phyloP scores from a whole-genome alignment of 306 rosid species.

The Quercus bicolor region DNA sequence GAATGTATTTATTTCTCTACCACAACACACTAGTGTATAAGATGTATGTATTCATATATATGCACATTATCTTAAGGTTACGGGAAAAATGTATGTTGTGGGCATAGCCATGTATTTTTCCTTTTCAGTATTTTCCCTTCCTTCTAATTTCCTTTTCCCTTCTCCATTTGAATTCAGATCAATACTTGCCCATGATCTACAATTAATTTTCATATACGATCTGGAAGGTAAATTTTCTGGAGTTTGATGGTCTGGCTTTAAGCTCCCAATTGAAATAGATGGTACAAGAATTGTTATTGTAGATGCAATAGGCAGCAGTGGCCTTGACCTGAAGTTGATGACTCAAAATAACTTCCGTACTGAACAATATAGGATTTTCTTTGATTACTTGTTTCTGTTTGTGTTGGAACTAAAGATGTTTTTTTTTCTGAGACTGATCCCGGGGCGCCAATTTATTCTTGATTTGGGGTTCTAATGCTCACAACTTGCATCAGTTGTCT shows the following conservation, averaged over 20 bases:
- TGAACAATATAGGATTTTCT: neutral
- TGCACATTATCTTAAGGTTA: too few species aligned
- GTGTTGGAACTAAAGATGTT: slow-evolving; percentile 4
- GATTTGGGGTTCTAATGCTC: slow-evolving; percentile 94
- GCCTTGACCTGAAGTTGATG: slow-evolving; percentile 76
- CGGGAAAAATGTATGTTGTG: neutral
- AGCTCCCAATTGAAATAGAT: slow-evolving; percentile 72
- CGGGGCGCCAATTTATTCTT: too few species aligned
- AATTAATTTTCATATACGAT: slow-evolving; percentile 76
- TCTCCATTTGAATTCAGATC: slow-evolving; percentile 52
- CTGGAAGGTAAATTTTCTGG: slow-evolving; percentile 86
- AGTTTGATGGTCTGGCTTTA: slow-evolving; percentile 77
- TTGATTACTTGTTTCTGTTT: slow-evolving; percentile 1
- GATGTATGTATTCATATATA: neutral
- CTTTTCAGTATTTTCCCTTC: neutral
- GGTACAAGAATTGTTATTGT: slow-evolving; percentile 63
- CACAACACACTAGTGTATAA: neutral
- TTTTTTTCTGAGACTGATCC: slow-evolving; percentile 73
- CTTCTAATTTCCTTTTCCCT: slow-evolving; percentile 6
- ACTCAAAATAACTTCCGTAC: slow-evolving; percentile 2
- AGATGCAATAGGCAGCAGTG: slow-evolving; percentile 94
- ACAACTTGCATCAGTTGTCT: slow-evolving; percentile 87
- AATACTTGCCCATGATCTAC: slow-evolving; percentile 92
- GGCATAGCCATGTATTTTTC: neutral
- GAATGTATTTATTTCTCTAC: slow-evolving; percentile 56